These are phyloP conservation scores for Malus hybrid DNA, from an alignment of 331 rosid genomes.

Conservation along the genomic window DNA sequence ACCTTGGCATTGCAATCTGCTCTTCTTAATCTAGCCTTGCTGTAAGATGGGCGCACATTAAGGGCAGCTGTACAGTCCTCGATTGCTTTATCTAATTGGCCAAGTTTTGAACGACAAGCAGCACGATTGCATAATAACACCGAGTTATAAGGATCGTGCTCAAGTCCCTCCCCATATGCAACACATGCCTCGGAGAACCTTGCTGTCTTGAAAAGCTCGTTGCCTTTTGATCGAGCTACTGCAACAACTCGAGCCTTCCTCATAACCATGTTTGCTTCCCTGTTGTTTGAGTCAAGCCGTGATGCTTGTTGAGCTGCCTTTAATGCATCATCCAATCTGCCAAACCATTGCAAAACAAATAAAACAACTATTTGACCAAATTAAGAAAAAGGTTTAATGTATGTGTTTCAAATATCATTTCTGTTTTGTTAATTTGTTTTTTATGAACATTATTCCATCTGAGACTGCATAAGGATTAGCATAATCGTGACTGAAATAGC, in stretches of 20 bases:
- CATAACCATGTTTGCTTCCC: conserved; percentile 36
- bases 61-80: conserved; percentile 67
- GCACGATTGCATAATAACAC: conserved; percentile 74
- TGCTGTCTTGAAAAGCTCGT: conserved; percentile 47
- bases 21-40: conserved; percentile 75
- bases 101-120: conserved; percentile 60
- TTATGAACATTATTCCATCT: neutral
- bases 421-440: neutral
- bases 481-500: neutral
- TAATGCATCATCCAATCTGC: conserved; percentile 62
- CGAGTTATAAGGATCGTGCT: conserved; percentile 58
- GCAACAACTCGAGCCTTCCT: conserved; percentile 36
- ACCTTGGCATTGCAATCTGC: conserved; percentile 81
- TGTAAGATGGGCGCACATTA: conserved; percentile 49
- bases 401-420: neutral
- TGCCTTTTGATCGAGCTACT: conserved; percentile 58
- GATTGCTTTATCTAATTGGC: conserved; percentile 46
- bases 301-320: conserved; percentile 42
- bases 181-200: conserved; percentile 59
- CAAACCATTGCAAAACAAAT: neutral
- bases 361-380: neutral
- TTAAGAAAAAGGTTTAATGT: neutral
- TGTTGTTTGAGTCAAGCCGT: conserved; percentile 51
- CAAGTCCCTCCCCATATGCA: conserved; percentile 72
- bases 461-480: neutral